Conservation (phyloP, 495 filamentous ascomycete genomes). For the Apiosordaria backusii region DNA sequence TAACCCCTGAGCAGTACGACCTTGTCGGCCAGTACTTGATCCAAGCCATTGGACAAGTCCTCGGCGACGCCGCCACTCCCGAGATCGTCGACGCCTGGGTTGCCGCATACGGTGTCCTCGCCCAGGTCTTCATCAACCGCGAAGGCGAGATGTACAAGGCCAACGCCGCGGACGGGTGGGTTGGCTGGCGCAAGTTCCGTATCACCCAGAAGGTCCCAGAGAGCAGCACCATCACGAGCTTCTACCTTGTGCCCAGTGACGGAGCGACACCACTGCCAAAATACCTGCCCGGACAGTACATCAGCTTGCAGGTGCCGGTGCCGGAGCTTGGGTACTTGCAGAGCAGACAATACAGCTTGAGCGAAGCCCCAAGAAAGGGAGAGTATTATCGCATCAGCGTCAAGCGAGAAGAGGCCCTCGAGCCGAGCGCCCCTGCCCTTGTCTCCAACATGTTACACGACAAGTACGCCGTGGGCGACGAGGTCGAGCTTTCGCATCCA, state of each 20-base stretch:
- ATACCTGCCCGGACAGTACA: constrained; percentile 68
- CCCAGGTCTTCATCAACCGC: constrained; percentile 60
- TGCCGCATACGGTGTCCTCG: constrained; percentile 61
- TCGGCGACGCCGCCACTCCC: constrained; percentile 62
- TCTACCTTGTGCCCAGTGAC: constrained; percentile 63
- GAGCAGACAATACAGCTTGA: constrained; percentile 68
- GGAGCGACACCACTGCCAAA: constrained; percentile 50
- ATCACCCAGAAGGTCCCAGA: constrained; percentile 59
- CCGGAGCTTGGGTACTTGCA: constrained; percentile 58
- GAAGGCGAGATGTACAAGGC: constrained; percentile 59
- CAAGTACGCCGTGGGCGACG: constrained; percentile 55
- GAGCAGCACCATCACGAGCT: constrained; percentile 57
- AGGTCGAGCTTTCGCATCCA: constrained; percentile 63
- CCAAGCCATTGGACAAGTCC: constrained; percentile 62
- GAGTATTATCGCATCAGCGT: constrained; percentile 68
- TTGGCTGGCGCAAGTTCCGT: constrained; percentile 62
- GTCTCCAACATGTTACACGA: constrained; percentile 69
- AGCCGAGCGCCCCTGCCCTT: constrained; percentile 50
- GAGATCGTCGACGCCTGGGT: constrained; percentile 66
- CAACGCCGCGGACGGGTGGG: constrained; percentile 50
- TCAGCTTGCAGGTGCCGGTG: constrained; percentile 57
- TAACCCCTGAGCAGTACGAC: constrained; percentile 63
- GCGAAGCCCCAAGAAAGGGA: constrained; percentile 50
- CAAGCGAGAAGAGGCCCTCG: constrained; percentile 56
- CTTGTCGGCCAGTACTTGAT: constrained; percentile 67